A percentile compares a stretch with the other conserved stretches of the same genome.
phyloP scores from a whole-genome alignment of 805 yeast genomes.

The Starmerella kuoi region DNA sequence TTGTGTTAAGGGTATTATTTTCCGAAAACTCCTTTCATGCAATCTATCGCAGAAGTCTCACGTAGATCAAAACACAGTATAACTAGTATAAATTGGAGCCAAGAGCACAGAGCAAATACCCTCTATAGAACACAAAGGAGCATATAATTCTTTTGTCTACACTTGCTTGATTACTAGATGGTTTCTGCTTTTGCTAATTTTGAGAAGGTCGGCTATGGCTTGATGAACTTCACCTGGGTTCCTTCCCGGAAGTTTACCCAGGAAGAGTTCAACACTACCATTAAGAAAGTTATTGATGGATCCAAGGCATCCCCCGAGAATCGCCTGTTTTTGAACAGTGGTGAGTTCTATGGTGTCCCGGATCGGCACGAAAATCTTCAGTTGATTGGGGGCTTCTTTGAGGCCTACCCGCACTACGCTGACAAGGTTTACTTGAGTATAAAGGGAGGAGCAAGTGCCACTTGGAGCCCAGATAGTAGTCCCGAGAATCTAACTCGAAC shows the following conservation, averaged over 20 bases:
- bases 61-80: too few relatives aligned
- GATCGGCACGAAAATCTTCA: constrained; percentile 40
- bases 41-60: too few relatives aligned
- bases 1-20: too few relatives aligned
- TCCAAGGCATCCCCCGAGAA: constrained; percentile 26
- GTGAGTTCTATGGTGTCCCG: constrained; percentile 62
- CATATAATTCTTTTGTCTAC: too few relatives aligned
- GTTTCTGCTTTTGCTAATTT: background rate
- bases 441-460: constrained; percentile 48
- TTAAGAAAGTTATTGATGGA: constrained; percentile 40
- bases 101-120: too few relatives aligned
- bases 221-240: constrained; percentile 72
- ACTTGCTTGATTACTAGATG: background rate
- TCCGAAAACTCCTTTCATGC: too few relatives aligned
- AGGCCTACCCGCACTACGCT: constrained; percentile 43
- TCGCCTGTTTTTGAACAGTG: constrained; percentile 51
- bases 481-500: constrained; percentile 37
- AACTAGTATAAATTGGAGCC: too few relatives aligned
- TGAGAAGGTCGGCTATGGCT: constrained; percentile 51
- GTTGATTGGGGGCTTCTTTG: constrained; percentile 46
- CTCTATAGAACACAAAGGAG: too few relatives aligned
- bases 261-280: constrained; percentile 41
- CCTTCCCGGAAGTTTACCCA: constrained; percentile 40
- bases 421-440: constrained; percentile 48
- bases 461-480: constrained; percentile 39